Percentiles rank a stretch among this genome's conserved stretches.
Evolutionary conservation across 2,329 filamentous ascomycete species (phyloP).

Genomic region (Fusarium sororula): DNA sequence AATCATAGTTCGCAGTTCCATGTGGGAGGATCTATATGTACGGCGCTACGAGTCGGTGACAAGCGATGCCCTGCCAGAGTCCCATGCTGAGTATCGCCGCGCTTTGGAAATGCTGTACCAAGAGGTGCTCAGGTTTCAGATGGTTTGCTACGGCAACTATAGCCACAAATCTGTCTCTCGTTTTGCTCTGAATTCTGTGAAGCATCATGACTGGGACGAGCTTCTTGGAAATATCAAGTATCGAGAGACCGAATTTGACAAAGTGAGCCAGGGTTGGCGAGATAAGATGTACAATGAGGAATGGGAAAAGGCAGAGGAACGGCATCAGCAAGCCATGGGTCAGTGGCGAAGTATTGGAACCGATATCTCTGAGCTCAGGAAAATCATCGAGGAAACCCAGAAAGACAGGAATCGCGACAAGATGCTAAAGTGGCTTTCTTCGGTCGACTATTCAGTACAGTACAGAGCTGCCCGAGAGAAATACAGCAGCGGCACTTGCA

Average conservation of each 20-base stretch:
- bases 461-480: not conserved
- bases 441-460: not conserved
- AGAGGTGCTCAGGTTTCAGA: not conserved
- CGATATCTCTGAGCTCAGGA: not conserved
- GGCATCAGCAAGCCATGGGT: accelerated
- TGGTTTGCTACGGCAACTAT: not conserved
- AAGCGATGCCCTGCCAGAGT: accelerated
- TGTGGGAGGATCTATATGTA: not conserved
- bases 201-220: not conserved
- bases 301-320: not conserved
- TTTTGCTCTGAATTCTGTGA: accelerated
- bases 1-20: not conserved
- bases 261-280: not conserved
- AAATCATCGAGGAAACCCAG: accelerated
- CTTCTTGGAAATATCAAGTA: accelerated
- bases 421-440: accelerated
- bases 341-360: not conserved
- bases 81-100: accelerated
- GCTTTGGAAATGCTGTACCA: not conserved
- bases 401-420: not conserved
- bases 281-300: not conserved
- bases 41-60: accelerated
- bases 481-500: accelerated
- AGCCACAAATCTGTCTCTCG: not conserved
- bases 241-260: accelerated